Evolutionary conservation across 768 basidiomycete species (phyloP), one percentile per base, ranked within the genome.

Genomic region (Paxillus rubicundulus): DNA sequence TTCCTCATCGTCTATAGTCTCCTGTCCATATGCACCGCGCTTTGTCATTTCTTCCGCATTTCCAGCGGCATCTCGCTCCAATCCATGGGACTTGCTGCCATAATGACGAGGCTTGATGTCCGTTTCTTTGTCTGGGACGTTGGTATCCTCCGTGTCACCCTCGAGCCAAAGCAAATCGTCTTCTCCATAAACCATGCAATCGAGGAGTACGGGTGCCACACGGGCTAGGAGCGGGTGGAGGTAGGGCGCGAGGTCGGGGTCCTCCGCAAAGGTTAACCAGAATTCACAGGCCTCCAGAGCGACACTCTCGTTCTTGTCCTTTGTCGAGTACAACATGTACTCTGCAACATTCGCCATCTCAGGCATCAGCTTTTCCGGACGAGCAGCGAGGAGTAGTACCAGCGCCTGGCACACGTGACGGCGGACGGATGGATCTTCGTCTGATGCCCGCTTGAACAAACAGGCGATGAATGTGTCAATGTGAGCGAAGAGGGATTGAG

Each of bases 271-370:
- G 1, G 95, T 97, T 55, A 99, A 78, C 97, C 97, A 99, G 71
- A 99, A 99, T 77, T 99, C 97, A 79, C 95, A 97, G 20, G 97
- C 97, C 74, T 99, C 97, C 45, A 99, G 78, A 2, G 96, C 94
- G 48, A 93, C 96, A 56, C 87, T 88, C 72, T 98, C 95, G 69
- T 98, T 93, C 73, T 90, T 89, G 77, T 98, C 95, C 72, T 95
- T 94, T 13, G 93, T 98, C 24, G 93, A 96, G 74, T 94, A 98
- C 36, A 98, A 80, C 92, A 99, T 98, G 71, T 97, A 99, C 68
- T 97, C 93, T 24, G 96, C 94, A 38, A 99, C 97, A 60, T 92
- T 93, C 20, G 76, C 69, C 81, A 99, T 91, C 68, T 98, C 93
- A 1, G 96, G 97, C 78, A 98, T 87, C 58, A 99, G 84, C 70